These are phyloP conservation scores for Lichtheimia ramosa DNA, from an alignment of 371 early-diverging fungal genomes.

Conservation along the genomic window DNA sequence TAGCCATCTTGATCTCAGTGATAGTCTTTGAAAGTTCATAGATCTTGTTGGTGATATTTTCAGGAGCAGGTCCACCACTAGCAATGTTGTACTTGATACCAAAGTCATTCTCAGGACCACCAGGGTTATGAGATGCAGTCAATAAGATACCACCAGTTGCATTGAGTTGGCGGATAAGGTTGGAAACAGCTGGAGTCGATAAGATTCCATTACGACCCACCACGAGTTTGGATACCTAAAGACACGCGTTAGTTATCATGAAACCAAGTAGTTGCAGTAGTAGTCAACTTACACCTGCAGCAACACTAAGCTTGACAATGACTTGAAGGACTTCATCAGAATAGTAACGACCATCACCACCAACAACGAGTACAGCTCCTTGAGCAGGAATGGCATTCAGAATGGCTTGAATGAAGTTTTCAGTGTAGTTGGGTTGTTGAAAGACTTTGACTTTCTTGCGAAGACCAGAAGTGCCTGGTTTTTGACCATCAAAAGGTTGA, in stretches of 20 bases:
- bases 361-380: slow-evolving; percentile 87
- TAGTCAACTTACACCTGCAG: slow-evolving; percentile 69
- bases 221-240: slow-evolving; percentile 80
- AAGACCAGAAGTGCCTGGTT: slow-evolving; percentile 96
- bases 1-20: slow-evolving; percentile 61
- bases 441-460: slow-evolving; percentile 96
- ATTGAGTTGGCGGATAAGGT: slow-evolving; percentile 85
- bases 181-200: slow-evolving; percentile 96
- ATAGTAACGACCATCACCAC: slow-evolving; percentile 96
- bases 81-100: slow-evolving; percentile 96
- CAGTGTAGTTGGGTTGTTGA: slow-evolving; percentile 92
- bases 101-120: slow-evolving; percentile 96
- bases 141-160: slow-evolving; percentile 94
- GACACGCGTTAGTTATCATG: not conserved
- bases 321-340: slow-evolving; percentile 83
- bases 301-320: slow-evolving; percentile 87
- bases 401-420: slow-evolving; percentile 91
- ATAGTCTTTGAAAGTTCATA: slow-evolving; percentile 77
- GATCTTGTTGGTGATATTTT: slow-evolving; percentile 89
- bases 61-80: slow-evolving; percentile 97
- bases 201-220: slow-evolving; percentile 93
- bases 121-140: slow-evolving; percentile 98
- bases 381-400: slow-evolving; percentile 83
- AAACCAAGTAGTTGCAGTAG: too few relatives aligned
- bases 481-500: slow-evolving; percentile 85